These are phyloP conservation scores for Ceratorhiza oryzae-sativae DNA, from an alignment of 1,284 basidiomycete species.

Conservation along the genomic window DNA sequence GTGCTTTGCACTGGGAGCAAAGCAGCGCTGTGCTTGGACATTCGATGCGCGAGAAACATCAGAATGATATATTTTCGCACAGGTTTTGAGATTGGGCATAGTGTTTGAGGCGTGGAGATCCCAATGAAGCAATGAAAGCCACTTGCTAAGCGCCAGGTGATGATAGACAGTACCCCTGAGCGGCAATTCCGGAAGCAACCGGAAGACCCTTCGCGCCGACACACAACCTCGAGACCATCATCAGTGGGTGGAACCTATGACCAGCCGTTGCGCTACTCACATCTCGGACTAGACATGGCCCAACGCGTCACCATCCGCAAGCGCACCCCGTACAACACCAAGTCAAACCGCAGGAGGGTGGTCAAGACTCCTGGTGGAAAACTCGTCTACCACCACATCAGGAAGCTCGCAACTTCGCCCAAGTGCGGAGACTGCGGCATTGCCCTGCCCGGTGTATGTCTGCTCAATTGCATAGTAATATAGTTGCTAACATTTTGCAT, in stretches of 20 bases:
- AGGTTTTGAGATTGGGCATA: too few relatives aligned
- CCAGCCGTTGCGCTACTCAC: not conserved
- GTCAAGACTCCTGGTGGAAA: conserved; percentile 97
- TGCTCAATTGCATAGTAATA: not conserved
- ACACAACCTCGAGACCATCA: conserved; percentile 34
- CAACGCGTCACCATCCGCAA: conserved; percentile 99
- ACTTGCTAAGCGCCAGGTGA: not conserved
- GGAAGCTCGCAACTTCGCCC: conserved; percentile 85
- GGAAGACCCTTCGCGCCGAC: conserved; percentile 21
- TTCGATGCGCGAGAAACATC: not conserved
- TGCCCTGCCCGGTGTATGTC: conserved; percentile 87
- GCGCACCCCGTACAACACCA: conserved; percentile 98
- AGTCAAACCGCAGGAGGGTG: conserved; percentile 87
- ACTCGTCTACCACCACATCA: conserved; percentile 89
- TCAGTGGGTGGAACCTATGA: conserved; percentile 31
- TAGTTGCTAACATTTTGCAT: conserved; percentile 38
- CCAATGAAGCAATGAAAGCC: not conserved
- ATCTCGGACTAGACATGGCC: conserved; percentile 70
- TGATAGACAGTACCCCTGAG: conserved; percentile 13
- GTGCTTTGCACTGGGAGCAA: too few relatives aligned
- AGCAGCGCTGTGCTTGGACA: too few relatives aligned
- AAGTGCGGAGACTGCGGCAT: conserved; percentile 98
- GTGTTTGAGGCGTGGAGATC: not conserved
- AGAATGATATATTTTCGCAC: not conserved
- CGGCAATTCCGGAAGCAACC: conserved; percentile 25